Evolutionary conservation across 2,329 filamentous ascomycete genomes (phyloP), one percentile per base, ranked within the genome.

Genomic region (Rhinocladiella mackenziei): DNA sequence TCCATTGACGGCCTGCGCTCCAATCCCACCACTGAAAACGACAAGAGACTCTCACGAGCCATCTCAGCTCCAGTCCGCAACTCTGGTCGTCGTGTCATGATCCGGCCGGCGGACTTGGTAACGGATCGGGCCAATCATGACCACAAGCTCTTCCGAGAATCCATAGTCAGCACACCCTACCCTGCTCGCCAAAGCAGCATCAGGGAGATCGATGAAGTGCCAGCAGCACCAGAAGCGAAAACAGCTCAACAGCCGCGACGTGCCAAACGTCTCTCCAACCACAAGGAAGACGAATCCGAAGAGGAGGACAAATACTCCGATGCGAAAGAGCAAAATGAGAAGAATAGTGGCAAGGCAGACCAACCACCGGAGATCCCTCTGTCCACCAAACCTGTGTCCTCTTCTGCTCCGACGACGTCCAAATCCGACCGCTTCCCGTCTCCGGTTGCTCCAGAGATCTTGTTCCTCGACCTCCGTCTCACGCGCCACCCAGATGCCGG

Each of bases 131-230:
- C 28, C 13, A 32, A 35, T 25, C 38, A 46, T 22, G 37, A 51
- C 40, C 40, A 43, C 37, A 50, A 49, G 13, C 32, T 48, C 6
- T 56, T 55, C 41, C 45, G 56, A 3, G 54, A 58, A 25, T 45
- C 38, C 5, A 49, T 57, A 22, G 54, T 57, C 43, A 57, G 50
- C 34, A 57, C 54, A 6, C 55, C 56, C 1, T 58, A 58, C 22
- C 56, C 56, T 13, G 43, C 41, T 8, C 40, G 55, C 32, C 30
- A 48, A 9, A 49, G 36, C 29, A 56, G 54, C 33, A 44, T 53
- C 19, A 39, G 37, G 20, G 50, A 52, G 23, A 35, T 45, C 17
- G 44, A 51, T 23, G 41, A 45, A 17, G 10, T 25, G 25, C 4
- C 7, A 26, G 13, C 28, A 18, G 11, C 29, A n/a, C 18, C 20